Base-by-base conservation (phyloP, 495 filamentous ascomycete genomes). In the Aspergillus bertholletiae region DNA sequence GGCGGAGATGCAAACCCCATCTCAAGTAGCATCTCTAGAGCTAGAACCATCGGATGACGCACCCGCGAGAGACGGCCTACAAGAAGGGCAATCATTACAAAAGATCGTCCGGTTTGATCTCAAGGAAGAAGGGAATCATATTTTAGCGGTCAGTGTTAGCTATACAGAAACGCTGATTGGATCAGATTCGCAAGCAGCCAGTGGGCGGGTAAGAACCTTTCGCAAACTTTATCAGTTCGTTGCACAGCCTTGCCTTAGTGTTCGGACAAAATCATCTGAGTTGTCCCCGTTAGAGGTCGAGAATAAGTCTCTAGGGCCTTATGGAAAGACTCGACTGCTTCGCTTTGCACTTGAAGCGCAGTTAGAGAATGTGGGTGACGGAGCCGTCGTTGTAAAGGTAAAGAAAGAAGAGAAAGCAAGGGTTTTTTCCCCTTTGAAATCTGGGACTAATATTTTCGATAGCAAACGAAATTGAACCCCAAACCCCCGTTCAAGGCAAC, bases 171-270 rank as follows among this genome's bases (percentile, higher is more conserved):
- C 78, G 11, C 54, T 68, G 46, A 69, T 79, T 40, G 72, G 68
- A 44, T 61, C 69, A 51, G 81, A 87, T 53, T 77, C 78, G 2
- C 82, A 81, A 35, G 81, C 83, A 26, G 83, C 82, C 22, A 82
- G 81, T 50, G 88, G 86, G 28, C 80, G 90, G 35, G 84, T 87
- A 22, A 77, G 95, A 55, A 96, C 89, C 12, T 98, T 97, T 67
- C 76, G 93, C 57, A 98, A 98, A 70, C 71, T 98, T 55, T 98
- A 98, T 68, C 95, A 97, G 69, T 98, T 98, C 64, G 85, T 92
- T 21, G 93, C 92, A 45, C 90, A 93, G 70, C 85, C 87, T 51
- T 89, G 89, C 59, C 73, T 98, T 54, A 88, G 92, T 51, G 92
- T 98, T 21, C 75, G 94, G 53, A 97, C 94, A 0, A 98, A 98